These are phyloP conservation scores for Ophiocordyceps unilateralis DNA, from an alignment of 2,329 filamentous ascomycete genomes.

Conservation along the genomic window DNA sequence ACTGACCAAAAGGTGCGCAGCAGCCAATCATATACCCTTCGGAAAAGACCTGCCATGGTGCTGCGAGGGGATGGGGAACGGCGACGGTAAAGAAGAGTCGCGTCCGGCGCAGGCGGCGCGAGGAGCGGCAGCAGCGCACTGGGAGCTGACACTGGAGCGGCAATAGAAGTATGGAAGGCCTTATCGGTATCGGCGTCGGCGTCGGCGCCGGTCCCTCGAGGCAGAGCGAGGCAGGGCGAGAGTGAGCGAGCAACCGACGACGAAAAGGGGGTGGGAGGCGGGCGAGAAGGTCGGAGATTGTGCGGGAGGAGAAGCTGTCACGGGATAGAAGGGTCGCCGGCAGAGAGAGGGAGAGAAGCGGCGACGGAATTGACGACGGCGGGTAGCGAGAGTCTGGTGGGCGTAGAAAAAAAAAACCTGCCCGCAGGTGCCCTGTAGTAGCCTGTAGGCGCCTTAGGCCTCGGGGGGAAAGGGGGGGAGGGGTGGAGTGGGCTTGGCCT, in stretches of 20 bases:
- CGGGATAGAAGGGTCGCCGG: neutral
- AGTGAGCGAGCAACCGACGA: neutral
- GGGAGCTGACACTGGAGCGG: neutral
- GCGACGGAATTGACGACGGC: too few relatives aligned
- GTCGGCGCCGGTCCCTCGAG: neutral
- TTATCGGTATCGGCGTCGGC: neutral
- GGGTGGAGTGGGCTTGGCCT: neutral
- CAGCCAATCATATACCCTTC: constrained; percentile 94
- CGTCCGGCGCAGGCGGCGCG: neutral
- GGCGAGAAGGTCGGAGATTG: neutral
- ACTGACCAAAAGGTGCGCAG: constrained; percentile 91
- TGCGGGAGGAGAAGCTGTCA: constrained; percentile 1
- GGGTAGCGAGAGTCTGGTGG: too few relatives aligned
- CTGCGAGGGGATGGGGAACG: constrained; percentile 1
- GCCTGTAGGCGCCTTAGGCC: neutral
- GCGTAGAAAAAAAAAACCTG: neutral
- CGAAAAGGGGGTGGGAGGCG: neutral
- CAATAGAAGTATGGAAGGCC: neutral
- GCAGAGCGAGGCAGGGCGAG: neutral
- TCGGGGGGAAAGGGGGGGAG: too few relatives aligned
- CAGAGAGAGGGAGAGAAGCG: neutral
- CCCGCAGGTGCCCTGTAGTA: too few relatives aligned
- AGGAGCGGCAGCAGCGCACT: neutral
- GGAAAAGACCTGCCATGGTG: constrained; percentile 79
- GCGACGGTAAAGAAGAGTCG: neutral